Percentiles rank a stretch among this genome's conserved stretches.
phyloP scores from a whole-genome alignment of 176 grass and related monocot species.

The Oropetium thomaeum region DNA sequence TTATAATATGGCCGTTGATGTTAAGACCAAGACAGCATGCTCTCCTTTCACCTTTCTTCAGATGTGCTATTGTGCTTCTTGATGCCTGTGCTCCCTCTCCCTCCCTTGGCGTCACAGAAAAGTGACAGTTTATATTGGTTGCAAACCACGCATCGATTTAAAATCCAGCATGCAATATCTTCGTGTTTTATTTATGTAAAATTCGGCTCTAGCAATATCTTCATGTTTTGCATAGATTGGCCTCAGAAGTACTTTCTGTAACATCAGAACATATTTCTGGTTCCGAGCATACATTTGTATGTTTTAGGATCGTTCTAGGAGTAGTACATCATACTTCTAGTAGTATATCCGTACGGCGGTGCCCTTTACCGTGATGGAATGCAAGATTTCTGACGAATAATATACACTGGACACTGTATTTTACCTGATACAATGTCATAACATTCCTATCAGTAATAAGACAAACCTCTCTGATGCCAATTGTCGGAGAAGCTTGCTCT shows the following conservation, averaged over 20 bases:
- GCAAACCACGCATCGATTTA: not conserved
- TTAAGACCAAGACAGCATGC: conserved; percentile 26
- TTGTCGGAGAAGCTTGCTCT: not conserved
- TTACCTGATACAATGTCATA: not conserved
- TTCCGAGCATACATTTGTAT: not conserved
- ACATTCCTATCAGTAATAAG: conserved; percentile 4
- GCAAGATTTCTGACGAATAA: conserved; percentile 26
- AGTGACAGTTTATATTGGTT: not conserved
- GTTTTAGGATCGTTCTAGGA: no score
- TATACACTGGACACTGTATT: conserved; percentile 12
- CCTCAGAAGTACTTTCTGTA: not conserved
- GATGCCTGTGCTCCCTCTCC: not conserved
- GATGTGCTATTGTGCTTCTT: conserved; percentile 4
- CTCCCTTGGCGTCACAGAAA: not conserved
- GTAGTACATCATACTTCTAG: no score
- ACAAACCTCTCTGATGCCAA: conserved; percentile 23
- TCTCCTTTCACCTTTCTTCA: conserved; percentile 24
- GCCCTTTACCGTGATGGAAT: not conserved
- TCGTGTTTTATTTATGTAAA: not conserved
- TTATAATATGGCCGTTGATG: conserved; percentile 36
- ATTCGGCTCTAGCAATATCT: not conserved
- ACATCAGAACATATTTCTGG: not conserved
- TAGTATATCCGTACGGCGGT: not conserved
- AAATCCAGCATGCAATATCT: not conserved
- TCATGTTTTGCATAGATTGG: not conserved